Percentiles rank a stretch among this genome's conserved stretches.
phyloP scores from a whole-genome alignment of 2,329 filamentous ascomycete species.

The Calonectria fujianensis region DNA sequence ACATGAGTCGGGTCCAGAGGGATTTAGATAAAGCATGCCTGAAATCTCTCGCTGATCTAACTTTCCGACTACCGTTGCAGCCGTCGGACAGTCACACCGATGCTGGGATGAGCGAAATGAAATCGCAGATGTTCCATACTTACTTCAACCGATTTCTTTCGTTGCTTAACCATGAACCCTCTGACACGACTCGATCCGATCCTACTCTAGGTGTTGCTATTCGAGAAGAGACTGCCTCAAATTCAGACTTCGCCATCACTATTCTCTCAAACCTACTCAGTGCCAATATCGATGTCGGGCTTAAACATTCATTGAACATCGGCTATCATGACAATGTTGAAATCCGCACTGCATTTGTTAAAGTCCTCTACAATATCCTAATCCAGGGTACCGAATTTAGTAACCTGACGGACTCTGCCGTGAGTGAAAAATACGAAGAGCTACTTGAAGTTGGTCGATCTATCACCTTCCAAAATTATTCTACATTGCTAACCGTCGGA shows the following conservation, averaged over 20 bases:
- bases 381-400: conserved; percentile 84
- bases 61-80: conserved; percentile 79
- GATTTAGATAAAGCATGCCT: conserved; percentile 81
- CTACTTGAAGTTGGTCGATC: conserved; percentile 69
- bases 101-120: conserved; percentile 79
- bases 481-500: conserved; percentile 30
- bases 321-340: conserved; percentile 83
- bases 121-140: conserved; percentile 82
- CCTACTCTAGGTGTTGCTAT: conserved; percentile 58
- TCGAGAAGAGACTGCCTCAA: conserved; percentile 73
- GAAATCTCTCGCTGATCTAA: conserved; percentile 78
- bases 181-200: conserved; percentile 61
- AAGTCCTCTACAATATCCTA: conserved; percentile 81
- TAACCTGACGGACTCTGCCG: conserved; percentile 79
- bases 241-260: conserved; percentile 78
- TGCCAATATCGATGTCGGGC: conserved; percentile 82
- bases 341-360: conserved; percentile 81
- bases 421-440: conserved; percentile 81
- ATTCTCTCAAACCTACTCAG: conserved; percentile 82
- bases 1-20: conserved; percentile 74
- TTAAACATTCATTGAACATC: conserved; percentile 82
- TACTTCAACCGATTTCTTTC: conserved; percentile 83
- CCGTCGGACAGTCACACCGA: conserved; percentile 79
- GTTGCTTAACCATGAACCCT: conserved; percentile 75
- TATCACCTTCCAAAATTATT: neutral